phyloP scores from a whole-genome alignment of 225 moss, liverwort and hornwort species.

The Rhytidiadelphus loreus region DNA sequence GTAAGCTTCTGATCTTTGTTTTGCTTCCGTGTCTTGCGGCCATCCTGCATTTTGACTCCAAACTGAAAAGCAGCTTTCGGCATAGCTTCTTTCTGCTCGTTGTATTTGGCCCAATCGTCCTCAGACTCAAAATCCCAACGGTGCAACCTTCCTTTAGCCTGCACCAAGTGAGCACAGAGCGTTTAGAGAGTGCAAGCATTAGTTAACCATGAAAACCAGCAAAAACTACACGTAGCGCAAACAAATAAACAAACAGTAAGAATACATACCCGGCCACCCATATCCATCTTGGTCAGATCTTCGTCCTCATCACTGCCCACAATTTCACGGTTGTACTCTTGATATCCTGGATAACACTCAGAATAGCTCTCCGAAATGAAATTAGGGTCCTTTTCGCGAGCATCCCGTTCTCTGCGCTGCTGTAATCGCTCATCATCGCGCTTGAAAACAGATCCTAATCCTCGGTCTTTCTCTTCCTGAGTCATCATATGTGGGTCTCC shows the following conservation, averaged over 20 bases:
- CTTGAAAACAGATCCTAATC: conserved; percentile 96
- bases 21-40: conserved; percentile 95
- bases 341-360: conserved; percentile 98
- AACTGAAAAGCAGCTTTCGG: conserved; percentile 99
- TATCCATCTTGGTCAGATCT: conserved; percentile 98
- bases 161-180: background rate
- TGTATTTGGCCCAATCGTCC: conserved; percentile 99
- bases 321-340: conserved; percentile 97
- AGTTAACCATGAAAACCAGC: background rate
- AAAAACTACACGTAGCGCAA: background rate
- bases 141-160: conserved; percentile 95
- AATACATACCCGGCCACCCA: conserved; percentile 90
- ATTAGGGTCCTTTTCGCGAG: conserved; percentile 97
- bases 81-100: conserved; percentile 99
- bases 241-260: background rate
- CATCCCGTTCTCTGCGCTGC: conserved; percentile 91
- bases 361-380: conserved; percentile 99
- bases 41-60: conserved; percentile 99
- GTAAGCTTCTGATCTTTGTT: conserved; percentile 99
- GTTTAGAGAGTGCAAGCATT: background rate
- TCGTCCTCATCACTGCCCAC: conserved; percentile 99
- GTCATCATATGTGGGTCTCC: conserved; percentile 92
- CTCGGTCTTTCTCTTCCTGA: conserved; percentile 98
- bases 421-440: conserved; percentile 94
- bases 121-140: conserved; percentile 99